These are phyloP conservation scores for Phialophora tarda DNA, from an alignment of 2,329 filamentous ascomycete genomes.

Conservation along the genomic window DNA sequence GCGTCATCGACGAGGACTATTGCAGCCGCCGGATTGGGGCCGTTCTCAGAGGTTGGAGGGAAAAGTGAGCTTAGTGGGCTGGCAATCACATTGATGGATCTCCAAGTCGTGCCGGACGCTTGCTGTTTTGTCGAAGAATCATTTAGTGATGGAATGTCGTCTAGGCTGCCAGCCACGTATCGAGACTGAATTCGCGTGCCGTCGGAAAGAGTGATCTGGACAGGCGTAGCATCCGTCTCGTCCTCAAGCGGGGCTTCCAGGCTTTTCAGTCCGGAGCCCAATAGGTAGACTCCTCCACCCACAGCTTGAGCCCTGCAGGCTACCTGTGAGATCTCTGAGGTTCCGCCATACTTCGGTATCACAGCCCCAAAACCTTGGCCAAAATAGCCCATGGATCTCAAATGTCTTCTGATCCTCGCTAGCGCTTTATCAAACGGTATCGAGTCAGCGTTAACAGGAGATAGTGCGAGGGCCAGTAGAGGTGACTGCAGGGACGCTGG, in stretches of 20 bases:
- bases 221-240: constrained; percentile 28
- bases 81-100: constrained; percentile 69
- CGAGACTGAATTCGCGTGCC: constrained; percentile 48
- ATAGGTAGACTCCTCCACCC: constrained; percentile 86
- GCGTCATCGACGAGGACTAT: constrained; percentile 49
- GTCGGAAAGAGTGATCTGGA: constrained; percentile 45
- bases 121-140: background rate
- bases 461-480: constrained; percentile 74
- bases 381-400: constrained; percentile 85
- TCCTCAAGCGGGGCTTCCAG: constrained; percentile 28
- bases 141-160: constrained; percentile 44
- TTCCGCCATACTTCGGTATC: constrained; percentile 89
- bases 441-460: constrained; percentile 60
- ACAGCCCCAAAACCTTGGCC: constrained; percentile 88
- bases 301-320: constrained; percentile 89
- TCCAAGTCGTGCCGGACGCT: constrained; percentile 16
- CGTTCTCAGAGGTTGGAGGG: constrained; percentile 72
- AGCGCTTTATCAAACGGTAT: constrained; percentile 72
- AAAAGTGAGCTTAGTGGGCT: constrained; percentile 71
- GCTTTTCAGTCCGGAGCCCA: constrained; percentile 69
- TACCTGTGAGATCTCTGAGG: constrained; percentile 87
- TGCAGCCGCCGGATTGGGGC: constrained; percentile 73
- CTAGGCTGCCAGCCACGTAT: constrained; percentile 46
- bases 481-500: constrained; percentile 70
- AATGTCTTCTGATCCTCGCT: constrained; percentile 74